Evolutionary conservation across 176 grass and related monocot genomes (phyloP).

Genomic region (Carex littledalei): DNA sequence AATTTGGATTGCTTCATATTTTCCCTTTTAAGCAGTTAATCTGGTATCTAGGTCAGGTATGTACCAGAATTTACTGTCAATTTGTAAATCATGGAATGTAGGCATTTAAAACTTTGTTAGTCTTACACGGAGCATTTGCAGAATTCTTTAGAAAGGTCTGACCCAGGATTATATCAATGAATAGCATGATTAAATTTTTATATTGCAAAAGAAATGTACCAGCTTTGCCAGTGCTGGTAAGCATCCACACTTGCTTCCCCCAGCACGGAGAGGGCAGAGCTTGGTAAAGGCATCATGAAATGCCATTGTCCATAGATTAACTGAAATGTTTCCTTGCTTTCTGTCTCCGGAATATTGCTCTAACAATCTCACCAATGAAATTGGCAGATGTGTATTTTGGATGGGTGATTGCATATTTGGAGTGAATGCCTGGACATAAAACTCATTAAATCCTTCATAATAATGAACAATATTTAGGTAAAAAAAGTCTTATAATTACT

Average conservation of each 20-base stretch:
- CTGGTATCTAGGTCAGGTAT: not conserved
- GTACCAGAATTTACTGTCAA: not conserved
- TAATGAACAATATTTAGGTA: not conserved
- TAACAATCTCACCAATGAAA: slow-evolving; percentile 34
- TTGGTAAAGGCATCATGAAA: slow-evolving; percentile 67
- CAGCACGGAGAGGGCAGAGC: slow-evolving; percentile 74
- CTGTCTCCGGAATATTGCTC: slow-evolving; percentile 63
- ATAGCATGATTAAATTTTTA: not conserved
- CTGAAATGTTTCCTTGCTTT: slow-evolving; percentile 69
- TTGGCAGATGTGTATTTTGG: slow-evolving; percentile 46
- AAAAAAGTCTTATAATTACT: not conserved
- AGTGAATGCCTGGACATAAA: slow-evolving; percentile 65
- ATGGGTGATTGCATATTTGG: slow-evolving; percentile 75
- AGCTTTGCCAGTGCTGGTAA: slow-evolving; percentile 69
- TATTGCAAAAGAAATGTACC: slow-evolving; percentile 38
- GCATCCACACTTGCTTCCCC: slow-evolving; percentile 78
- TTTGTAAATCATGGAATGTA: not conserved
- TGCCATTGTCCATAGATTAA: slow-evolving; percentile 83
- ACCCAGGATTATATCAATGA: not conserved
- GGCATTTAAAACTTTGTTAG: not conserved
- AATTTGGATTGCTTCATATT: not conserved
- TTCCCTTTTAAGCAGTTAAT: not conserved
- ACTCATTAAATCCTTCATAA: slow-evolving; percentile 16
- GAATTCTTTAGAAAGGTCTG: not conserved
- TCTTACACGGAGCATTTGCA: not conserved